Evolutionary conservation across 2,329 filamentous ascomycete species (phyloP).

Genomic region (Dactylellina haptotyla): DNA sequence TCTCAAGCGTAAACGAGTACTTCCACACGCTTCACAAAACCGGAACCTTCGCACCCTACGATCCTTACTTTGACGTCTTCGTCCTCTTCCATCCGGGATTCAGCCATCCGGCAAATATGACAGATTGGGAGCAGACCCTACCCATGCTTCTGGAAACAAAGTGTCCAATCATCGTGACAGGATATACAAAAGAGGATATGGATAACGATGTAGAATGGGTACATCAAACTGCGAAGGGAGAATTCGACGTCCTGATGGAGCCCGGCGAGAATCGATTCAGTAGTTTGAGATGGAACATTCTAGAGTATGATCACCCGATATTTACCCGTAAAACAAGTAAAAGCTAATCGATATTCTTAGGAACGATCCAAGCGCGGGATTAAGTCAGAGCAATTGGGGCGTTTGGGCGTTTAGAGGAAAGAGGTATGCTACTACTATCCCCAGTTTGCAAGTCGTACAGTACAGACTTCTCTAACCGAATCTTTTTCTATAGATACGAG

Average conservation of each 20-base stretch:
- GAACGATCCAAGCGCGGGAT: slow-evolving; percentile 65
- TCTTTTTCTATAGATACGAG: slow-evolving; percentile 39
- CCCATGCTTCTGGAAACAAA: slow-evolving; percentile 94
- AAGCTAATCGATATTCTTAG: slow-evolving; percentile 16
- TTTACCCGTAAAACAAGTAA: background rate
- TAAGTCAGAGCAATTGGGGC: slow-evolving; percentile 96
- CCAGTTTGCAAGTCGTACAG: background rate
- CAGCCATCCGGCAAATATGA: slow-evolving; percentile 89
- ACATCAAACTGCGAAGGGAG: slow-evolving; percentile 81
- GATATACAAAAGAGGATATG: slow-evolving; percentile 96
- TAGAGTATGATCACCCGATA: slow-evolving; percentile 75
- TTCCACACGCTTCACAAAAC: slow-evolving; percentile 96
- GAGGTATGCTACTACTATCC: slow-evolving; percentile 70
- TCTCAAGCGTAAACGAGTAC: slow-evolving; percentile 97
- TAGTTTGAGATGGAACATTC: slow-evolving; percentile 94
- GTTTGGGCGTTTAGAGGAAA: slow-evolving; percentile 98
- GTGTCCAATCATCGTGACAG: slow-evolving; percentile 90
- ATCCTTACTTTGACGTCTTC: slow-evolving; percentile 98
- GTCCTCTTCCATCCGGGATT: slow-evolving; percentile 96
- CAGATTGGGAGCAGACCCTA: slow-evolving; percentile 93
- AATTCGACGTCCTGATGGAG: slow-evolving; percentile 90
- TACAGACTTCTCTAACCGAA: slow-evolving; percentile 15
- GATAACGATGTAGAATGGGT: slow-evolving; percentile 92
- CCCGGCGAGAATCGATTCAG: slow-evolving; percentile 94
- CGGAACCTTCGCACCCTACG: slow-evolving; percentile 89